These are phyloP conservation scores for Noccaea bulbosa DNA, from an alignment of 345 rosid species.

Conservation along the genomic window DNA sequence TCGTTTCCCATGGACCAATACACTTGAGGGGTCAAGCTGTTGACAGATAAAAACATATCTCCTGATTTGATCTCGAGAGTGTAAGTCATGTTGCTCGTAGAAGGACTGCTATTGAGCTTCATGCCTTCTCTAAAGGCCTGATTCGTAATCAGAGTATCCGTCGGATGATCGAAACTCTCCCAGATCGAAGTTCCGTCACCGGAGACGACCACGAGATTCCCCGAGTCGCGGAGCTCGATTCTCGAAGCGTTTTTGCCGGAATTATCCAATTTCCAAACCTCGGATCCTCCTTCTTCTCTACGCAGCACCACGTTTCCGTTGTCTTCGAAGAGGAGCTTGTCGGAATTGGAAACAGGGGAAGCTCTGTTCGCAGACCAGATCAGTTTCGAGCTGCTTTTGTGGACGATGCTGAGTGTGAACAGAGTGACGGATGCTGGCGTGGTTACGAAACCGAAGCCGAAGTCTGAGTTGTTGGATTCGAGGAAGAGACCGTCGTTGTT, in stretches of 20 bases:
- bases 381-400: conserved; percentile 38
- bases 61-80: conserved; percentile 79
- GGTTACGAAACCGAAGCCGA: conserved; percentile 64
- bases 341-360: conserved; percentile 67
- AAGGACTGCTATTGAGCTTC: conserved; percentile 66
- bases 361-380: conserved; percentile 89
- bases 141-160: conserved; percentile 65
- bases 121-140: conserved; percentile 70
- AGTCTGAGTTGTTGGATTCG: conserved; percentile 59
- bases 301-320: conserved; percentile 63
- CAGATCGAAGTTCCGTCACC: conserved; percentile 50
- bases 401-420: conserved; percentile 62
- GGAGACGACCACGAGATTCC: conserved; percentile 73
- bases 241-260: conserved; percentile 59
- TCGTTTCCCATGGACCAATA: conserved; percentile 84
- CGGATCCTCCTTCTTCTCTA: conserved; percentile 42
- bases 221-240: conserved; percentile 74
- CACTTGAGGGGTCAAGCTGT: conserved; percentile 61
- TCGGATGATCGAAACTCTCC: conserved; percentile 92
- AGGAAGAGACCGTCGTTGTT: conserved; percentile 70
- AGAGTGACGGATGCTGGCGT: conserved; percentile 49
- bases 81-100: conserved; percentile 59
- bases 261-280: conserved; percentile 68
- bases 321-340: conserved; percentile 53
- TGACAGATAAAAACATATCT: conserved; percentile 71